Percentiles rank a stretch among this genome's conserved stretches.
Conservation (phyloP, 768 basidiomycete genomes). For the Mycena floridula region DNA sequence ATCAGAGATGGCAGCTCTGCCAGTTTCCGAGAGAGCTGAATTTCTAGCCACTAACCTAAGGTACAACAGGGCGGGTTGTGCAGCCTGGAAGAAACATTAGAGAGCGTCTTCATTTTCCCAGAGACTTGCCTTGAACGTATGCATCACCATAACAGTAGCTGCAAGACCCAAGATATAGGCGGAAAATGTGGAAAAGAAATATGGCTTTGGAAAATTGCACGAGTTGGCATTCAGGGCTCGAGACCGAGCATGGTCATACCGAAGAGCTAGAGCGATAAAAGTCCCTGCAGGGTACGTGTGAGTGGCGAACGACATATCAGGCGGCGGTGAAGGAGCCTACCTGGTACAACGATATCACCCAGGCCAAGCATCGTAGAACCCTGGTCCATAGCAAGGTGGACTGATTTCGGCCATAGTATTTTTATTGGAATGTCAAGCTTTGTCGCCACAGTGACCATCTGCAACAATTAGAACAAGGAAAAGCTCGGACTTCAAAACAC, state of each 20-base stretch:
- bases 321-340: constrained; percentile 8
- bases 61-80: constrained; percentile 92
- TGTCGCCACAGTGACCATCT: constrained; percentile 95
- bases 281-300: no score
- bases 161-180: constrained; percentile 73
- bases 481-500: constrained; percentile 1
- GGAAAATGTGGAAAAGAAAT: constrained; percentile 62
- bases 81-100: no score
- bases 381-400: constrained; percentile 35
- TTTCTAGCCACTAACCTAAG: constrained; percentile 55
- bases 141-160: constrained; percentile 83
- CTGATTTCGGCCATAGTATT: constrained; percentile 77
- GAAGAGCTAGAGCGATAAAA: constrained; percentile 80
- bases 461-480: constrained; percentile 7
- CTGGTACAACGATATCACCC: constrained; percentile 73
- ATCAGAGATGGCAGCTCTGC: neutral
- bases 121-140: no score
- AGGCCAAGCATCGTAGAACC: constrained; percentile 90
- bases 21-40: neutral
- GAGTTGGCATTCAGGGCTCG: constrained; percentile 16
- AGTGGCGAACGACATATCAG: constrained; percentile 9
- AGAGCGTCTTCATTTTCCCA: no score
- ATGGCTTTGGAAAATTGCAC: constrained; percentile 55
- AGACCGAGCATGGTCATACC: constrained; percentile 67
- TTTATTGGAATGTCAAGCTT: constrained; percentile 91